A percentile compares a stretch with the other conserved stretches of the same genome.
phyloP scores from a whole-genome alignment of 2,329 filamentous ascomycete species.

The Colletotrichum endophyticum region DNA sequence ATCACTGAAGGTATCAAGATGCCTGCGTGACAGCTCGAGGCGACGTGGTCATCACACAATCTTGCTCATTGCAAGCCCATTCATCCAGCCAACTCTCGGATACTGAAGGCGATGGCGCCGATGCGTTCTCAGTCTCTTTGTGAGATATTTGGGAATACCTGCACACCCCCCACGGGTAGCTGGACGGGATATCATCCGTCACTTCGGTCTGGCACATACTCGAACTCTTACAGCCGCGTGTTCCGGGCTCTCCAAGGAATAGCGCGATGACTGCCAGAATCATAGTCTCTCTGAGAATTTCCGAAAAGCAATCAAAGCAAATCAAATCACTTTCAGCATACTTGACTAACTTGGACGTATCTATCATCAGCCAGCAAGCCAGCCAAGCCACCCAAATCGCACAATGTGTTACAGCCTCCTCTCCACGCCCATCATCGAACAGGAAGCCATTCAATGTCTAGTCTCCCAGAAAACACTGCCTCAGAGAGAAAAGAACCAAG shows the following conservation, averaged over 20 bases:
- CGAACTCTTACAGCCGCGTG: background rate
- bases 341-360: background rate
- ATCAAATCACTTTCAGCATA: background rate
- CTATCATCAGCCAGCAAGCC: background rate
- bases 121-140: background rate
- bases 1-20: background rate
- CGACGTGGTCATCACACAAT: background rate
- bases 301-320: background rate
- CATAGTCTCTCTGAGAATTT: background rate
- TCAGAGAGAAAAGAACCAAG: background rate
- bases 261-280: background rate
- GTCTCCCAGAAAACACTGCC: background rate
- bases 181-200: background rate
- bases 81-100: background rate
- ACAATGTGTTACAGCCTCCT: background rate
- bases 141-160: background rate
- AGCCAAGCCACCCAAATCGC: background rate
- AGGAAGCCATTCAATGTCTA: background rate
- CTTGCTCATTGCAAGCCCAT: background rate
- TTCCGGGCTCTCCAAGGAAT: background rate
- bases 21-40: background rate
- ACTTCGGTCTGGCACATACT: background rate
- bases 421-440: background rate
- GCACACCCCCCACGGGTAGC: background rate
- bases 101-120: background rate